phyloP scores from a whole-genome alignment of 352 stramenopile genomes.

The Phytophthora capsici region DNA sequence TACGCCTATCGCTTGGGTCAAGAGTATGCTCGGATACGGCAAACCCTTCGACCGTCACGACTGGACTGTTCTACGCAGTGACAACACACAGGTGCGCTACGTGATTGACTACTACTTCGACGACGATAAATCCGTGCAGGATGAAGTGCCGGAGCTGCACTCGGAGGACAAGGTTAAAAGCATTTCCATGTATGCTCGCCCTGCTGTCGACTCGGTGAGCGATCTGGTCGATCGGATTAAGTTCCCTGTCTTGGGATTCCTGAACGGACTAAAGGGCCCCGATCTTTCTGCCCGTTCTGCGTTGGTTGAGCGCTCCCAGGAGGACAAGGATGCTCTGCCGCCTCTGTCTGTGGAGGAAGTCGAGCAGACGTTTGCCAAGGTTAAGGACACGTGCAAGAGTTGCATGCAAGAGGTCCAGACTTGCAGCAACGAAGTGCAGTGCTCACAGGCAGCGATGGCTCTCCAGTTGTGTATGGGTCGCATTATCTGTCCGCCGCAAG shows the following conservation, averaged over 20 bases:
- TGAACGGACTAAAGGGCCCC: conserved; percentile 57
- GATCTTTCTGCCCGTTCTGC: conserved; percentile 57
- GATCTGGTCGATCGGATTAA: conserved; percentile 83
- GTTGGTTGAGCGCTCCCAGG: conserved; percentile 52
- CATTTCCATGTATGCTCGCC: conserved; percentile 89
- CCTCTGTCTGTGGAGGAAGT: conserved; percentile 75
- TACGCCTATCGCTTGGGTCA: conserved; percentile 94
- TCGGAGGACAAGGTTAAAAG: conserved; percentile 85
- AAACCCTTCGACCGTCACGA: conserved; percentile 98
- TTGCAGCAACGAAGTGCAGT: conserved; percentile 81
- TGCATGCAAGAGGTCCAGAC: conserved; percentile 82
- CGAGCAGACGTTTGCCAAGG: conserved; percentile 80
- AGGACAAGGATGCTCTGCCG: conserved; percentile 45
- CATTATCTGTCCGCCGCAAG: conserved; percentile 82
- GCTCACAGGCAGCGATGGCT: conserved; percentile 84
- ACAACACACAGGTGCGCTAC: conserved; percentile 94
- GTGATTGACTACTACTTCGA: conserved; percentile 99
- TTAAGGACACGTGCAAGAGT: conserved; percentile 86
- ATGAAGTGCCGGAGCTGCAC: conserved; percentile 87
- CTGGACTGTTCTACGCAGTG: conserved; percentile 95
- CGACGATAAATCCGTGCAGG: conserved; percentile 79
- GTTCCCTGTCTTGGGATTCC: conserved; percentile 63
- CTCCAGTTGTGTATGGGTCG: conserved; percentile 91
- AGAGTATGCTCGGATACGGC: conserved; percentile 85
- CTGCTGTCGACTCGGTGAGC: conserved; percentile 80